Percentiles rank a stretch among this genome's conserved stretches.
Conservation (phyloP, 495 filamentous ascomycete genomes). For the Monascus purpureus region DNA sequence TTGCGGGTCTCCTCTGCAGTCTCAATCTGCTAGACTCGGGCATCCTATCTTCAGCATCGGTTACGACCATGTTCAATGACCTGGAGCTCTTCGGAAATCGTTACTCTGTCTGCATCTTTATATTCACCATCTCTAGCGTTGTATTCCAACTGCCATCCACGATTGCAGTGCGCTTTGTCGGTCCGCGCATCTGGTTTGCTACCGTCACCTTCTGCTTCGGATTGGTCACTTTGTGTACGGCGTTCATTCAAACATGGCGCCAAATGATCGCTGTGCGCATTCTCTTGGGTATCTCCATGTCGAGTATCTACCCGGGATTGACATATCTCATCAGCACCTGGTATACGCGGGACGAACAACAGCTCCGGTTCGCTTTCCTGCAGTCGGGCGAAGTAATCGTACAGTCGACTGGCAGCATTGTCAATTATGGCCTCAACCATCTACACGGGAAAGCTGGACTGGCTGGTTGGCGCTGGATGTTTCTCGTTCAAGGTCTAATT, state of each 20-base stretch:
- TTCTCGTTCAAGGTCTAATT: constrained; percentile 52
- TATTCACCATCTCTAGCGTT: constrained; percentile 64
- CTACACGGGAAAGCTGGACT: constrained; percentile 44
- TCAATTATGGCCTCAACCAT: constrained; percentile 59
- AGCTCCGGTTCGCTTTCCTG: constrained; percentile 60
- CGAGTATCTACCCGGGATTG: constrained; percentile 58
- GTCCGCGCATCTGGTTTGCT: constrained; percentile 56
- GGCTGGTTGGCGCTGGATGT: constrained; percentile 69
- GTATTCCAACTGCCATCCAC: constrained; percentile 64
- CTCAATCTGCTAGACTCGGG: constrained; percentile 61
- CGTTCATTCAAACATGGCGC: constrained; percentile 50
- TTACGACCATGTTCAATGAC: constrained; percentile 58
- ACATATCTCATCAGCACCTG: constrained; percentile 59
- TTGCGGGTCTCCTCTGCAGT: constrained; percentile 59
- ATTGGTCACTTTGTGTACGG: constrained; percentile 58
- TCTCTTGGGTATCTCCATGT: constrained; percentile 52
- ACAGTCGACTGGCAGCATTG: constrained; percentile 54
- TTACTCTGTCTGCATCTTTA: constrained; percentile 63
- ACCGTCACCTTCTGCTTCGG: constrained; percentile 56
- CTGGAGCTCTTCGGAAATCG: constrained; percentile 49
- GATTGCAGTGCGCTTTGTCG: constrained; percentile 51
- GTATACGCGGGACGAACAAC: constrained; percentile 60
- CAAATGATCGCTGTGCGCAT: constrained; percentile 63
- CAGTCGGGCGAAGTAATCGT: constrained; percentile 56
- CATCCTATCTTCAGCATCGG: constrained; percentile 64